A percentile compares a stretch with the other conserved stretches of the same genome.
Conservation (phyloP, 78 protist species). For the Cavenderia fasciculata region DNA sequence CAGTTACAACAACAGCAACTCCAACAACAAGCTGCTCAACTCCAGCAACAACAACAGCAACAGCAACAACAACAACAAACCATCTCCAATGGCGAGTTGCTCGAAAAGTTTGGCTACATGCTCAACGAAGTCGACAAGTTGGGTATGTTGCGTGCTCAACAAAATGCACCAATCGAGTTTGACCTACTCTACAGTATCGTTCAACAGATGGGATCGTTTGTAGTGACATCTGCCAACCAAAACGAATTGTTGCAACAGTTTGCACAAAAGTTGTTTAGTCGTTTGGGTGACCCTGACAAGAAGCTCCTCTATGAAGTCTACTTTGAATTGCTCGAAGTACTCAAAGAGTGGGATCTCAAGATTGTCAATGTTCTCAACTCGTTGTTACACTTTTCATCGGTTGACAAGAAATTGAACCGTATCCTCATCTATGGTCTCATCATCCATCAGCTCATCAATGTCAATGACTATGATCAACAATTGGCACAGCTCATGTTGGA, state of each 20-base stretch:
- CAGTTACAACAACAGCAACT: neutral
- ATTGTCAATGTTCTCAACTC: constrained; percentile 34
- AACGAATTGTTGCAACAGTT: constrained; percentile 19
- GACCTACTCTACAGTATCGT: constrained; percentile 23
- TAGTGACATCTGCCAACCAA: neutral
- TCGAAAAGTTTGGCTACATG: constrained; percentile 24
- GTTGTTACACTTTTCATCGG: constrained; percentile 17
- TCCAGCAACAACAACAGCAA: constrained; percentile 5
- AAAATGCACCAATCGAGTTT: constrained; percentile 16
- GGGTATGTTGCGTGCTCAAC: neutral
- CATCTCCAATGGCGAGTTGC: constrained; percentile 9
- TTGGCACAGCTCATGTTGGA: constrained; percentile 46
- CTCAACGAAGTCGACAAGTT: constrained; percentile 62
- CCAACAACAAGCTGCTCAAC: neutral
- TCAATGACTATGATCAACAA: constrained; percentile 72
- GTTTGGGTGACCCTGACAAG: constrained; percentile 56
- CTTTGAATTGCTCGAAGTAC: constrained; percentile 58
- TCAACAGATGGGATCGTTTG: constrained; percentile 36
- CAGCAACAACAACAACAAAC: neutral
- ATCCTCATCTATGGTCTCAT: constrained; percentile 64
- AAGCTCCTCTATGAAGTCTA: constrained; percentile 52
- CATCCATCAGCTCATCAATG: constrained; percentile 79
- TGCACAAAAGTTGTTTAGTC: constrained; percentile 22
- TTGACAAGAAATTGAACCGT: constrained; percentile 51
- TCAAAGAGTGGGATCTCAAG: constrained; percentile 63